Evolutionary conservation across 345 rosid genomes (phyloP).

Genomic region (Murraya paniculata): DNA sequence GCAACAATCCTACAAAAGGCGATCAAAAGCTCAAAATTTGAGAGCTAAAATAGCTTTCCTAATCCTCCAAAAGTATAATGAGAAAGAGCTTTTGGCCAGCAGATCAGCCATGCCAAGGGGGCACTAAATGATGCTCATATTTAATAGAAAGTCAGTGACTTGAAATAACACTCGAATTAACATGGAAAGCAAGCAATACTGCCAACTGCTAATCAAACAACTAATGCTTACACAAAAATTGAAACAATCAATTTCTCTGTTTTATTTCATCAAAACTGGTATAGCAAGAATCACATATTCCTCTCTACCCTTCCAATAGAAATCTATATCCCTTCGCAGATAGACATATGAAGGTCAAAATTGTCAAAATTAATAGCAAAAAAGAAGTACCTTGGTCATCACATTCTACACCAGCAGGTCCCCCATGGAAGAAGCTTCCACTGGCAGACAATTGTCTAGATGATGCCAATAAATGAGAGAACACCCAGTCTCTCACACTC

Average conservation of each 20-base stretch:
- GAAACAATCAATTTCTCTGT: not conserved
- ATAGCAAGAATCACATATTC: not conserved
- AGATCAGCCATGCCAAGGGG: no score
- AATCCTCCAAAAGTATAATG: no score
- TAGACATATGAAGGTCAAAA: not conserved
- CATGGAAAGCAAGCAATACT: not conserved
- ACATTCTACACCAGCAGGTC: constrained; percentile 29
- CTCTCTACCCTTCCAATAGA: not conserved
- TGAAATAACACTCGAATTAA: not conserved
- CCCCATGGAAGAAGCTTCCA: constrained; percentile 39
- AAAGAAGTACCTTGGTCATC: constrained; percentile 40
- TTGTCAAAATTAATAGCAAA: not conserved
- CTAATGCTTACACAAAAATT: not conserved
- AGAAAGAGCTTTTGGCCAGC: no score
- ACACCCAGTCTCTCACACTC: constrained; percentile 77
- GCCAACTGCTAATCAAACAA: not conserved
- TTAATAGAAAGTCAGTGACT: not conserved
- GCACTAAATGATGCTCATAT: not conserved
- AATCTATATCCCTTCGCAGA: not conserved
- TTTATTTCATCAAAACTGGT: not conserved
- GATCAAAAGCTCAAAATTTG: not conserved
- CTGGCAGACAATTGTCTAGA: constrained; percentile 57
- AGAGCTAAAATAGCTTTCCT: not conserved
- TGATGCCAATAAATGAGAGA: constrained; percentile 55
- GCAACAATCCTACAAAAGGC: not conserved